Base-by-base conservation (phyloP, 78 protist species). In the Speleostelium caveatum region DNA sequence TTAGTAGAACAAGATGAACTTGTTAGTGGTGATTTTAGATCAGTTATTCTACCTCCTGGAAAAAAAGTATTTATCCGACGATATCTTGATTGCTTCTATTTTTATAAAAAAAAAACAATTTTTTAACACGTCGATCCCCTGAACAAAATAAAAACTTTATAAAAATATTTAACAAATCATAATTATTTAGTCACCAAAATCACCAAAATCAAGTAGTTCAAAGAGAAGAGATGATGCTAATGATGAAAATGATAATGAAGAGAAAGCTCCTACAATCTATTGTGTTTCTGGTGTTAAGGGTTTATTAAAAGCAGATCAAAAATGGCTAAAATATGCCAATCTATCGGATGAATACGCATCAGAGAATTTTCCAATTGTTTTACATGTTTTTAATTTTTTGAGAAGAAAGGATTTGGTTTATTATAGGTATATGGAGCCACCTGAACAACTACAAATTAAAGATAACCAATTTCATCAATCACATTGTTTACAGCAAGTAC, bases 341-440 rank as follows among this genome's bases (percentile, higher is more conserved):
- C 22, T 83, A 1, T 19, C 22, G 0, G 79, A 83, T 35, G 79
- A 73, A 19, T 21, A 38, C 16, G 28, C 35, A 73, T 5, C 24
- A 17, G 12, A 14, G 19, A 24, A 83, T 71, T 83, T 83, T 26
- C 36, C 41, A 22, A 42, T 51, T 1, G 60, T 83, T 2, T n/a
- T 83, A 21, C 28, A 36, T 41, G 41, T 71, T 19, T 42, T 83
- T 12, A 83, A 83, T 28, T 83, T 83, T 26, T n/a, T 83, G 30
- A 67, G 91, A 56, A 67, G 58, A 61, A 83, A 73, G 36, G 86
- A 76, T 21, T 41, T 53, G 16, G 53, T 83, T 26, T 73, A 83
- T 69, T 83, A 83, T 60, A 69, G 45, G 33, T 83, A 35, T 69
- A 62, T 83, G 0, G 91, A 83, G 7, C 75, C 67, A 45, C 60